Conservation (phyloP, 371 early-diverging fungal genomes). For the Fennellomyces sp. region DNA sequence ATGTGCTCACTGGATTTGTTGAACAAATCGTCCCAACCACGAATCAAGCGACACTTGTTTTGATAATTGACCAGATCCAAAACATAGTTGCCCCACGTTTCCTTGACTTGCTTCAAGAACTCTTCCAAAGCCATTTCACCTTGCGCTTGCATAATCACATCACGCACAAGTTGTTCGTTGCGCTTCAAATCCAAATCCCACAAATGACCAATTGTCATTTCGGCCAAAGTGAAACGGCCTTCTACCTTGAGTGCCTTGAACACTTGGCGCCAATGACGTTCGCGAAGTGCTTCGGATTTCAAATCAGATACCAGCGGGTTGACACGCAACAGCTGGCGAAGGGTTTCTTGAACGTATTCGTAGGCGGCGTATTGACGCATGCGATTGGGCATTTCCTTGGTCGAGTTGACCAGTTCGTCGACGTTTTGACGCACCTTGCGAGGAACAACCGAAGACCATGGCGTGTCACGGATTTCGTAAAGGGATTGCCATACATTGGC, state of each 20-base stretch:
- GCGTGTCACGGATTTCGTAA: slow-evolving; percentile 83
- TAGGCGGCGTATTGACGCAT: slow-evolving; percentile 98
- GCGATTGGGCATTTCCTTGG: slow-evolving; percentile 92
- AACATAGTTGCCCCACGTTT: slow-evolving; percentile 91
- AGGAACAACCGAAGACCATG: slow-evolving; percentile 89
- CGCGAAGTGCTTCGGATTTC: slow-evolving; percentile 94
- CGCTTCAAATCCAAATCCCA: slow-evolving; percentile 93
- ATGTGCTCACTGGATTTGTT: slow-evolving; percentile 95
- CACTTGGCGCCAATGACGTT: slow-evolving; percentile 96
- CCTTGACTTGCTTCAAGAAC: slow-evolving; percentile 88
- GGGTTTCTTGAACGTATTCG: slow-evolving; percentile 87
- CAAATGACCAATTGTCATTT: slow-evolving; percentile 93
- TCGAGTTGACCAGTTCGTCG: slow-evolving; percentile 79
- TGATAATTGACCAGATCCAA: slow-evolving; percentile 96
- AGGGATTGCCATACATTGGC: slow-evolving; percentile 84
- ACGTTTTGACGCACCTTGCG: slow-evolving; percentile 89
- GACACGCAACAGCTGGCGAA: slow-evolving; percentile 80
- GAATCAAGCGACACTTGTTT: slow-evolving; percentile 94
- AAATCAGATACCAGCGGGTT: slow-evolving; percentile 87
- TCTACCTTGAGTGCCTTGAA: slow-evolving; percentile 84
- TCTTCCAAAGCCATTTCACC: slow-evolving; percentile 99
- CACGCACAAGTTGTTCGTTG: slow-evolving; percentile 83
- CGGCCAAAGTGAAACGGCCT: slow-evolving; percentile 68
- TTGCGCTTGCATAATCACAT: slow-evolving; percentile 91
- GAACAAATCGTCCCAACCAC: slow-evolving; percentile 98